Evolutionary conservation across 164 flowering plant species (phyloP), one percentile per base, ranked within the genome.

Genomic region (Aristolochia fimbriata): DNA sequence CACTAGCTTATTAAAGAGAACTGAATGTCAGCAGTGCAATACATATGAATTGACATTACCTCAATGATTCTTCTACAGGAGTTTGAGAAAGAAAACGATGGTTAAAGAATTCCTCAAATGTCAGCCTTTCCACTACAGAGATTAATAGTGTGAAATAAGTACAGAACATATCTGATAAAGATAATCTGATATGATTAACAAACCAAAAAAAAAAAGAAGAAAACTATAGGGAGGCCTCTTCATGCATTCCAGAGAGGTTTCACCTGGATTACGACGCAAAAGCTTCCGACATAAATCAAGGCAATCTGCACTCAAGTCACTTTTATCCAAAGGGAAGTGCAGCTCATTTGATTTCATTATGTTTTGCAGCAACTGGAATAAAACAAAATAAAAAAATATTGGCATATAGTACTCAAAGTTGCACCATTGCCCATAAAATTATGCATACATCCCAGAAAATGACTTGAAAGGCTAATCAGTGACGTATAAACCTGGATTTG

Each of bases 101-200:
- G 73, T 83, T 90, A 63, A 94, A 94, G 59, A 94, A 88, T 73
- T 94, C 99, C 54, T 91, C 99, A 77, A 91, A 94, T 63, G 99
- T 91, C 64, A 94, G 63, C 46, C 97, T 78, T 70, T 91, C 97
- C 76, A 91, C 99, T 94, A 87, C 31, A 22, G 6, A 22, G 8
- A 51, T 19, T 17, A 19, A 20, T 3, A 19, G n/a, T 21, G 20
- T 14, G 15, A 5, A 25, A 24, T 7, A 11, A 23, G n/a, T 15
- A 41, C 25, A 20, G 24, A 43, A 8, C 60, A 43, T 19, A 37
- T n/a, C 20, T 5, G 16, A 20, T 33, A 16, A 57, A 16, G n/a
- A 57, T 17, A 31, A 37, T 8, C n/a, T 13, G n/a, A 11, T 12
- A 41, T 13, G 16, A 15, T 27, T 43, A 9, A 43, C 1, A 47